Conservation (phyloP, 2,329 filamentous ascomycete species). For the Dactylella cylindrospora region DNA sequence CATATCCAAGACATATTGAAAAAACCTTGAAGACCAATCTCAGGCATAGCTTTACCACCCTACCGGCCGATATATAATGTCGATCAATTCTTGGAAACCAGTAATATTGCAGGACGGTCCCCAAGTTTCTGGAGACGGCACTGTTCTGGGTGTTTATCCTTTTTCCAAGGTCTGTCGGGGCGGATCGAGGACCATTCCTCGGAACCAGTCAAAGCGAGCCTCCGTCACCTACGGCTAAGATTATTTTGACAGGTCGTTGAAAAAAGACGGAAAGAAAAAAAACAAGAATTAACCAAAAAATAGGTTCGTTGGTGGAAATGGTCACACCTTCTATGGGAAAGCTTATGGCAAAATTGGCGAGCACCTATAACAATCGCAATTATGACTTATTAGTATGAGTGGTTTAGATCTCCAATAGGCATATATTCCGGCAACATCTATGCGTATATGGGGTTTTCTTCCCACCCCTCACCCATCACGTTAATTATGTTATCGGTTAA, state of each 20-base stretch:
- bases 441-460: no score
- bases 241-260: slow-evolving; percentile 39
- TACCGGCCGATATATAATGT: slow-evolving; percentile 35
- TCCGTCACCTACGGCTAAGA: slow-evolving; percentile 32
- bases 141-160: slow-evolving; percentile 33
- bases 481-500: slow-evolving; percentile 40
- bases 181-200: slow-evolving; percentile 19
- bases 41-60: slow-evolving; percentile 12
- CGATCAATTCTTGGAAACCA: slow-evolving; percentile 35
- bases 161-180: slow-evolving; percentile 19
- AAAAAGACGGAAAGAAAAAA: no score
- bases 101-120: slow-evolving; percentile 40
- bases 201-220: slow-evolving; percentile 39
- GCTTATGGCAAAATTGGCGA: slow-evolving; percentile 43
- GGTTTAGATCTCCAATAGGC: slow-evolving; percentile 44
- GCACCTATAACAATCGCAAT: slow-evolving; percentile 25
- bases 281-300: no score
- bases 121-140: slow-evolving; percentile 44
- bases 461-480: slow-evolving; percentile 23
- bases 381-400: slow-evolving; percentile 38
- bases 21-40: slow-evolving; percentile 18
- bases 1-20: slow-evolving; percentile 26
- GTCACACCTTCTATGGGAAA: slow-evolving; percentile 23
- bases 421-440: slow-evolving; percentile 42
- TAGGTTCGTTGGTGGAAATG: no score